These are phyloP conservation scores for Leccinum obscurum DNA, from an alignment of 768 basidiomycete genomes.

Conservation along the genomic window DNA sequence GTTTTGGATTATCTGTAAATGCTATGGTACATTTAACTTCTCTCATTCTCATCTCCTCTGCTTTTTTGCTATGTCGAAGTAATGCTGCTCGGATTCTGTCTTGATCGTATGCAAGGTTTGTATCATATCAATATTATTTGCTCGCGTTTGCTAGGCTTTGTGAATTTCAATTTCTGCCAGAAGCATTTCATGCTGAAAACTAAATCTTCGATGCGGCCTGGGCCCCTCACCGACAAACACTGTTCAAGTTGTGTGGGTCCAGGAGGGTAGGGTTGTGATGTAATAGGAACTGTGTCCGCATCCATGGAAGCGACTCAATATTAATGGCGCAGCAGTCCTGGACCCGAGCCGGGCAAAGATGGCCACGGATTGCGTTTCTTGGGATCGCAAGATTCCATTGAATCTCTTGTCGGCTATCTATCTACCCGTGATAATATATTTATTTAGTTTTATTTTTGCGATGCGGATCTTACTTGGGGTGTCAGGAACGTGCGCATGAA, in stretches of 20 bases:
- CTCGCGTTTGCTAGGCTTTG: background rate
- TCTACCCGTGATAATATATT: background rate
- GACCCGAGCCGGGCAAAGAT: background rate
- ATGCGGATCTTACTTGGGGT: background rate
- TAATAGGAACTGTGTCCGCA: background rate
- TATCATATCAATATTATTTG: background rate
- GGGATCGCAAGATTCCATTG: background rate
- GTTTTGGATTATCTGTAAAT: slow-evolving; percentile 11
- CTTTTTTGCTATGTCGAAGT: slow-evolving; percentile 17
- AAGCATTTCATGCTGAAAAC: background rate
- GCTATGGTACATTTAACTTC: slow-evolving; percentile 17
- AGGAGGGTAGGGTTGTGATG: background rate
- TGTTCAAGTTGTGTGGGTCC: too few species aligned
- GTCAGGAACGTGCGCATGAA: background rate
- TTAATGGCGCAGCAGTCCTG: background rate
- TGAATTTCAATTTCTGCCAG: background rate
- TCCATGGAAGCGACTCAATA: background rate
- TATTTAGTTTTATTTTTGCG: background rate
- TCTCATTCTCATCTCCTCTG: background rate
- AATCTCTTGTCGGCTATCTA: background rate
- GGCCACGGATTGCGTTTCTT: background rate
- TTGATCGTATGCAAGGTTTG: background rate
- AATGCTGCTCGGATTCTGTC: slow-evolving; percentile 3
- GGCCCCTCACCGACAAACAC: too few species aligned
- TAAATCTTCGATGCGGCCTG: background rate